These are phyloP conservation scores for Acmispon strigosus DNA, from an alignment of 306 rosid genomes.

Conservation along the genomic window DNA sequence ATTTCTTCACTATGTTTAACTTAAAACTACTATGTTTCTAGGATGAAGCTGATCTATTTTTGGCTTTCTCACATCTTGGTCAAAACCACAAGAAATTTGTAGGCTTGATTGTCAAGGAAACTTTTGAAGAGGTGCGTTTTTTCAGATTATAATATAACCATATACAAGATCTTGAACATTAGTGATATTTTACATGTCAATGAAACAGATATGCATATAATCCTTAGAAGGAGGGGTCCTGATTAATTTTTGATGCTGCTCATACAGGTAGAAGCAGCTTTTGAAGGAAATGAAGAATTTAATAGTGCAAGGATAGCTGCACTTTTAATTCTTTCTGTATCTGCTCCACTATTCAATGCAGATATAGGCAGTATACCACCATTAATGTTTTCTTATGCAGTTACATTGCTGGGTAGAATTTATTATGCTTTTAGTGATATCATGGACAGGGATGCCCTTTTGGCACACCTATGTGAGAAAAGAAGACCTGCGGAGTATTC, in stretches of 20 bases:
- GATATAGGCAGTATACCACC: slow-evolving; percentile 46
- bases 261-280: slow-evolving; percentile 59
- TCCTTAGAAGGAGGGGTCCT: slow-evolving; percentile 7
- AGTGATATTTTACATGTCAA: background rate
- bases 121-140: slow-evolving; percentile 51
- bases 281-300: slow-evolving; percentile 52
- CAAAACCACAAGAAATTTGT: slow-evolving; percentile 65
- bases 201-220: slow-evolving; percentile 9
- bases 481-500: slow-evolving; percentile 43
- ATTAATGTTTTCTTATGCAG: slow-evolving; percentile 66
- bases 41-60: slow-evolving; percentile 80
- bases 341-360: slow-evolving; percentile 45
- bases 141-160: slow-evolving; percentile 15
- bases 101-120: slow-evolving; percentile 33
- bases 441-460: slow-evolving; percentile 58
- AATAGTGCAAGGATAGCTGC: slow-evolving; percentile 52
- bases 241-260: slow-evolving; percentile 7
- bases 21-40: slow-evolving; percentile 25
- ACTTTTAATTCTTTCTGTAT: slow-evolving; percentile 59
- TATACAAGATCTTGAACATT: background rate
- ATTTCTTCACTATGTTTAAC: slow-evolving; percentile 1
- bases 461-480: slow-evolving; percentile 48
- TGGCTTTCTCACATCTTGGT: slow-evolving; percentile 66
- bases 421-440: slow-evolving; percentile 53
- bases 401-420: slow-evolving; percentile 69